Conservation (phyloP, 2,329 filamentous ascomycete species). For the Cladophialophora chaetospira region DNA sequence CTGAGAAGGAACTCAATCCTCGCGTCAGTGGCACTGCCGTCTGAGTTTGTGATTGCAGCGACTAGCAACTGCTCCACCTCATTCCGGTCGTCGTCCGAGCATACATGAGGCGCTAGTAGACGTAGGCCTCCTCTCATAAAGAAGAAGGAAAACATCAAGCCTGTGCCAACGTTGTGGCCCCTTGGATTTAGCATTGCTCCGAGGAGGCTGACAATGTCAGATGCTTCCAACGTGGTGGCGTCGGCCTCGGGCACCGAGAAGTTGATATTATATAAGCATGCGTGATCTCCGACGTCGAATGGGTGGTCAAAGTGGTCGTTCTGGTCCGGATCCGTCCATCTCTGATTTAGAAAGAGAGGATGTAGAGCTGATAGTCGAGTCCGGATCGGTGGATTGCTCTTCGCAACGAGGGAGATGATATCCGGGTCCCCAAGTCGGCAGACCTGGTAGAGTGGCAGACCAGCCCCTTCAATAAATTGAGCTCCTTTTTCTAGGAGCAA, state of each 20-base stretch:
- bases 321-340: neutral
- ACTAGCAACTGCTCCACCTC: conserved; percentile 4
- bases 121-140: conserved; percentile 8
- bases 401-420: neutral
- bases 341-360: conserved; percentile 5
- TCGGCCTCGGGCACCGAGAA: neutral
- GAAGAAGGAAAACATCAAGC: conserved; percentile 12
- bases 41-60: neutral
- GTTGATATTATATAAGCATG: conserved; percentile 6
- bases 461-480: conserved; percentile 5
- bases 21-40: neutral
- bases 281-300: neutral
- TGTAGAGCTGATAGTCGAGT: conserved; percentile 2
- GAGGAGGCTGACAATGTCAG: conserved; percentile 1
- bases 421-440: neutral
- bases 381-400: conserved; percentile 3
- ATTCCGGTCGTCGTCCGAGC: neutral
- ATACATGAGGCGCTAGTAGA: neutral
- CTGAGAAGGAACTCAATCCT: conserved; percentile 7
- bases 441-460: conserved; percentile 5
- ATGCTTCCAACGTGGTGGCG: neutral
- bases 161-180: neutral
- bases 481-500: conserved; percentile 7
- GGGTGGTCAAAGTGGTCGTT: neutral
- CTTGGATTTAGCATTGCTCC: conserved; percentile 4